Base-by-base conservation (phyloP, 2,329 filamentous ascomycete genomes). In the Botrytis tulipae region DNA sequence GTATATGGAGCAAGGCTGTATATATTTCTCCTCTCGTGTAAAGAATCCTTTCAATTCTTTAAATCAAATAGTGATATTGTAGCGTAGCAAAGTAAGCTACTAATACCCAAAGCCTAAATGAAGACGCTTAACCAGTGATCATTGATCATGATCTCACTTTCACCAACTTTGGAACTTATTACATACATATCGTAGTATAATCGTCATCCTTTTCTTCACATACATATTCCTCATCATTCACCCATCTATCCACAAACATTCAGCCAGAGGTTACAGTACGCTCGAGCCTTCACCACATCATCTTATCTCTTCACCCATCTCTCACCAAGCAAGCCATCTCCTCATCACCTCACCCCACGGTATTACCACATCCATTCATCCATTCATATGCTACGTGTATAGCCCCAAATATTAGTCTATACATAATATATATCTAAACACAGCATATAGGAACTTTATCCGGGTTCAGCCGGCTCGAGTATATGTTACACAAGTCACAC, bases 261-360 rank as follows among this genome's bases (percentile, higher is more conserved):
- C 29, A 66, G 42, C 42, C 62, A 48, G 42, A 66, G 42, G 42
- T 66, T 66, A 66, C 62, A 66, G 42, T 66, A 66, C 62, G 16
- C 63, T 66, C 42, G 29, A 66, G 63, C 44, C 63, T 22, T 18
- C 22, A 40, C 25, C 12, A 32, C 44, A 66, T 29, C 42, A 66
- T 46, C n/a, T 32, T 29, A 48, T 32, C 42, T 66, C 63, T 48
- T 14, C 42, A 66, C 1, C 29, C 20, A 32, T 35, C 44, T 65
- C 29, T 16, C 40, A 44, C 61, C 25, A 44, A 44, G 18, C 37
- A 44, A 44, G 18, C n/a, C 42, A 35, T 46, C 62, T 44, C 44
- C n/a, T 46, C 61, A 18, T 22, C 25, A 32, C n/a, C 40, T 48
- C 16, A 66, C 29, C 44, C 63, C 44, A 66, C 63, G 29, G 63